Evolutionary conservation across 176 grass and related monocot species (phyloP), one percentile per base, ranked within the genome.

Genomic region (Saccharum officinarum): DNA sequence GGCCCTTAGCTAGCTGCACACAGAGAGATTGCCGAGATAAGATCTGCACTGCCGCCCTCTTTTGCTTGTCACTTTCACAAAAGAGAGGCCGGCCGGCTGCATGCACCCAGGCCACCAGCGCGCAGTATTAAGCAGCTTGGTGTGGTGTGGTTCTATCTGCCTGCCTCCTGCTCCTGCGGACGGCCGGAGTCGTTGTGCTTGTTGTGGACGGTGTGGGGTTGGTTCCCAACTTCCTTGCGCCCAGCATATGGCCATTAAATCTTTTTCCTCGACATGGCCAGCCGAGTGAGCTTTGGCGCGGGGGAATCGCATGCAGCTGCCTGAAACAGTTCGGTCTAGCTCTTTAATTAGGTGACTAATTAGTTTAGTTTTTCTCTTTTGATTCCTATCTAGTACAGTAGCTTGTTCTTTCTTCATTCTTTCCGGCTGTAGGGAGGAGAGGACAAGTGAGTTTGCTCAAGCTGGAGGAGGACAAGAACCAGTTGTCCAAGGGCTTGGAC

Each of bases 401-500:
- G 78, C 77, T 68, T 42, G 37, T 54, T 80, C 76, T 60, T 85
- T 38, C 73, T 89, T 33, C 63, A 14, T 73, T 73, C 26, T 52
- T 87, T 67, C 84, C 60, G 46, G 60, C 82, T 61, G 57, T 61
- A 61, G 57, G 67, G 50, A 75, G n/a, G 70, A 54, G 15, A 17
- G 11, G 16, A 52, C 25, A 54, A 82, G 72, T 55, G 80, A 79
- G 79, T 59, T 38, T 68, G 85, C 61, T 84, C 89, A 88, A 91
- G 85, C 85, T 91, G 89, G 85, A 88, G 89, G 89, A 87, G 70
- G 89, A 87, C 71, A 91, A 85, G 89, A 91, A 87, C 64, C 89
- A 87, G 85, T 84, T 88, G 81, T 88, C 89, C 89, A 88, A 87
- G 89, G 89, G 89, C 85, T 85, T 91, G 73, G 89, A 87, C 89